Base-by-base conservation (phyloP, 768 basidiomycete genomes). In the Boletellus ananas region DNA sequence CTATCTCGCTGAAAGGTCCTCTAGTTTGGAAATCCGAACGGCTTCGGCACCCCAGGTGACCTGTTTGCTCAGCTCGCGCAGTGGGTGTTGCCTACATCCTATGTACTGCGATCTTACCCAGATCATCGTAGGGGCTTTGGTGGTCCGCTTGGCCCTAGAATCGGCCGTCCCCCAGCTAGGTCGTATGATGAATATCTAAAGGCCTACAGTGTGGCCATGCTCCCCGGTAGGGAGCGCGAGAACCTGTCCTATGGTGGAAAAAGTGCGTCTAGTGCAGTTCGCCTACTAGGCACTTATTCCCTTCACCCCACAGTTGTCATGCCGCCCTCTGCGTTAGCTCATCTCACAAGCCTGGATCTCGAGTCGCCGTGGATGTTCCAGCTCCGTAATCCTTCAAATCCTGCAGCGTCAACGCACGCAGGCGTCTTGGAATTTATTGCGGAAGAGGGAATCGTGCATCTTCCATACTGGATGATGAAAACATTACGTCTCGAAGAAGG, bases 401-500 rank as follows among this genome's bases (percentile, higher is more conserved):
- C 79, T 45, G 90, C 83, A 31, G 88, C 80, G 47, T 94, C 81
- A 18, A 98, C 96, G 1, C 92, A 99, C 65, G 90, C 90, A 1
- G 96, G 96, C 75, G 96, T 99, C 23, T 80, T 99, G 25, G 96
- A 99, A 65, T 99, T 99, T 70, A 97, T 97, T 57, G 95, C 96
- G 3, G 87, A 96, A 49, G 95, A 98, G 68, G 96, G 96, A 12
- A 78, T 88, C 13, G 94, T 94, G 3, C 88, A 98, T 74, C 76
- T 99, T 14, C 96, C 96, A 0, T 88, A 93, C 59, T 99, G 96
- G 96, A 95, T 99, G 90, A 99, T 99, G 95, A 94, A 89, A 73
- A 94, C 92, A 5, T 74, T 99, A 17, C 82, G 91, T 23, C 72
- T 99, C 23, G 85, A 85, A 48, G 96, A 99, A 70, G 96, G 96